Evolutionary conservation across 306 rosid species (phyloP), one percentile per base, ranked within the genome.

Genomic region (Trifolium subterraneum): DNA sequence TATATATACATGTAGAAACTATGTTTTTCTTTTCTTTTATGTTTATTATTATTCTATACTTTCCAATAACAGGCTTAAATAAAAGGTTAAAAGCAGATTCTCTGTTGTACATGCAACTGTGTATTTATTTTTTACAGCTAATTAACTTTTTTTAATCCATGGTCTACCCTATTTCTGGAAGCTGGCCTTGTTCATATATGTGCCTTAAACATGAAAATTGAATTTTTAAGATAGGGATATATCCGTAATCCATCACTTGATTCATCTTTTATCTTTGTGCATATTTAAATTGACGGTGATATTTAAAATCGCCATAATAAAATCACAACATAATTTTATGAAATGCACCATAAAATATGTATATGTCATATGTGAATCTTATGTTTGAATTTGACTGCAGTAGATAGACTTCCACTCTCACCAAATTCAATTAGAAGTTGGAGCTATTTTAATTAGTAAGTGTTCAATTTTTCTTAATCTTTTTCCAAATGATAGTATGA

Each of bases 51-150:
- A 29, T 29, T 29, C 0, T 29, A 29, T 72, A 52, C 77, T 75
- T 71, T 79, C 39, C 27, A 33, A 33, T 23, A 56, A 54, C 78
- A 45, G 60, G 76, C 66, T 71, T 64, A 75, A 76, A 76, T 80
- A 72, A 80, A 80, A 80, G 64, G 50, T 22, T 56, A 22, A 72
- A 80, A 71, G 31, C 18, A 44, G 67, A 80, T 84, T 76, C 87
- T 73, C 77, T 63, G 19, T 16, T 10, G 62, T 55, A 55, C 25
- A 62, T 15, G 10, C 23, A n/a, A n/a, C n/a, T 22, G 25, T 22
- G 2, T 8, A 45, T 47, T 7, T 4, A 25, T 16, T 61, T 55
- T 70, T 78, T 29, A 72, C 79, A 60, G 58, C 72, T 59, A 64
- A 58, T 12, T 6, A 27, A 11, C 64, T 25, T 23, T 22, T 64